Evolutionary conservation across 2,329 filamentous ascomycete species (phyloP).

Genomic region (Alternaria longipes): DNA sequence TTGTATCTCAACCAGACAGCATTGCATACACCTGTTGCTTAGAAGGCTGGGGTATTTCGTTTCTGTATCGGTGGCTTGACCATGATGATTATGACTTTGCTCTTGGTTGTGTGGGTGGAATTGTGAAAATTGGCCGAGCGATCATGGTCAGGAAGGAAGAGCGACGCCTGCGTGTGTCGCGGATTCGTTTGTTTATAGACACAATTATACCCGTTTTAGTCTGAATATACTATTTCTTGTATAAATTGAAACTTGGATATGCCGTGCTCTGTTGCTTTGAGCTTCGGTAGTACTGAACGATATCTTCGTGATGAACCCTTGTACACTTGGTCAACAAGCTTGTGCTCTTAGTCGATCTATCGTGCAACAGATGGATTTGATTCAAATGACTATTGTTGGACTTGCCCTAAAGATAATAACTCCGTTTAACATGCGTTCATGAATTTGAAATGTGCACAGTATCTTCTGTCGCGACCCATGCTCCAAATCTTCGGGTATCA

Average conservation of each 20-base stretch:
- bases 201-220: neutral
- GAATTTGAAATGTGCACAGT: neutral
- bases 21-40: conserved; percentile 2
- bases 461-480: neutral
- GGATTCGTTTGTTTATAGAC: neutral
- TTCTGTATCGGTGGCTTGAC: neutral
- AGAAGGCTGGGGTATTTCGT: neutral
- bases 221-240: neutral
- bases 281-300: neutral
- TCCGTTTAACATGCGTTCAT: neutral
- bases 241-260: neutral
- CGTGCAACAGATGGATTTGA: neutral
- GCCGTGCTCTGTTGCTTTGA: neutral
- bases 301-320: neutral
- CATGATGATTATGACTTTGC: neutral
- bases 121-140: neutral
- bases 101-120: neutral
- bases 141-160: neutral
- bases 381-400: neutral
- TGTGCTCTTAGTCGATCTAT: neutral
- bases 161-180: neutral
- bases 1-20: conserved; percentile 61
- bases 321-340: neutral
- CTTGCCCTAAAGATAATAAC: neutral
- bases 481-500: neutral